These are phyloP conservation scores for Funneliformis caledonium DNA, from an alignment of 371 early-diverging fungal genomes.

Conservation along the genomic window DNA sequence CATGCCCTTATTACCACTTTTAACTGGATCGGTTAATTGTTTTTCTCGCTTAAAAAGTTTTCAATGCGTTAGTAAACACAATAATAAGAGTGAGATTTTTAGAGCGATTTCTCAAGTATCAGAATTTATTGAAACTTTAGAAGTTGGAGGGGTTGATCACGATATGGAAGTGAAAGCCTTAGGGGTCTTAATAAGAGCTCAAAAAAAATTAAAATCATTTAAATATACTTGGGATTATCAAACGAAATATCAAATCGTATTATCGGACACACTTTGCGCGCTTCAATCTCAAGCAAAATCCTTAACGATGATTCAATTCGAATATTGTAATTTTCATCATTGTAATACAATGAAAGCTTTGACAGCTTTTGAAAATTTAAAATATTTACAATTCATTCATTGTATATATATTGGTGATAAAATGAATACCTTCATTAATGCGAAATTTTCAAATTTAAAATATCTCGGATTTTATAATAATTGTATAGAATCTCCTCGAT, in stretches of 20 bases:
- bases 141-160: slow-evolving; percentile 7
- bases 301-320: slow-evolving; percentile 8
- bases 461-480: not conserved
- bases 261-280: not conserved
- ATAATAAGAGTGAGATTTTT: not conserved
- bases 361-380: not conserved
- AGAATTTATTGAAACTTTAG: not conserved
- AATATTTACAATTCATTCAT: slow-evolving; percentile 9
- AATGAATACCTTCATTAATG: not conserved
- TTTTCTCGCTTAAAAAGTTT: not conserved
- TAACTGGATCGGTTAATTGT: slow-evolving; percentile 3
- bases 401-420: slow-evolving; percentile 7
- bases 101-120: not conserved
- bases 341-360: slow-evolving; percentile 7
- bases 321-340: slow-evolving; percentile 10
- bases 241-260: not conserved
- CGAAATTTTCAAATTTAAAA: not conserved
- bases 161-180: slow-evolving; percentile 20
- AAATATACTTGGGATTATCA: slow-evolving; percentile 19
- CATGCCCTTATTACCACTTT: not conserved
- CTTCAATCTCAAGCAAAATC: not conserved
- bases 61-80: slow-evolving; percentile 14
- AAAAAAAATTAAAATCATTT: slow-evolving; percentile 13
- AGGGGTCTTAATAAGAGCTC: slow-evolving; percentile 1
- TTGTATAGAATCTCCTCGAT: not conserved